Evolutionary conservation across 768 basidiomycete genomes (phyloP), one percentile per base, ranked within the genome.

Genomic region (Cystofilobasidium capitatum): DNA sequence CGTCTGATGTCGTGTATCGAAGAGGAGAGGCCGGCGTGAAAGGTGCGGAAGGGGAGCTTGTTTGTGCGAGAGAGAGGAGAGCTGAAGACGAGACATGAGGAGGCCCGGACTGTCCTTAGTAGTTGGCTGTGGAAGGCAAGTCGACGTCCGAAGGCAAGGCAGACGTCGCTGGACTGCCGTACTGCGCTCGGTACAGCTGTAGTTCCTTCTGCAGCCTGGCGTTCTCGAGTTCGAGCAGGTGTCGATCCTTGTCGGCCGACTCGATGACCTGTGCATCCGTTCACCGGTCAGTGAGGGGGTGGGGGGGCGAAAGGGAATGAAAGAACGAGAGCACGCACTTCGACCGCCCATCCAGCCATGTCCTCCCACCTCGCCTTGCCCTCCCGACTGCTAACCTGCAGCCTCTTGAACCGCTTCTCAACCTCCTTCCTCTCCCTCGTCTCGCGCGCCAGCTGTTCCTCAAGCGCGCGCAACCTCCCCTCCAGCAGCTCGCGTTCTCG

Each of bases 351-450:
- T 16, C 29, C 51, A 16, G 51, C 51, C 51, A 55, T 55, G 29
- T 55, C 51, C 51, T 55, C 51, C 51, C 51, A 55, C 29, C 51
- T 26, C 51, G 51, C 51, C 12, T n/a, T 8, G 51, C 51, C 51
- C 51, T 55, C 51, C 9, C 29, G 51, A 6, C 5, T 55, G 29
- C 51, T 55, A 13, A 33, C 29, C 51, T 55, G 51, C 51, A 55
- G 51, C 14, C 51, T 26, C 51, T 33, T 55, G 51, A 55, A 31
- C 14, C 20, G 10, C 29, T 31, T 26, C 13, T 55, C 51, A 17
- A 31, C 51, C 29, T 55, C 51, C 12, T 31, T 26, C 16, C 51
- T 10, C 29, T 33, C 17, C 51, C 33, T 31, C 13, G 26, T 55
- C 51, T 55, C 51, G 14, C 13, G 26, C 29, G 51, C 31, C 14